Base-by-base conservation (phyloP, 495 filamentous ascomycete species). In the Clavariopsis aquatica region DNA sequence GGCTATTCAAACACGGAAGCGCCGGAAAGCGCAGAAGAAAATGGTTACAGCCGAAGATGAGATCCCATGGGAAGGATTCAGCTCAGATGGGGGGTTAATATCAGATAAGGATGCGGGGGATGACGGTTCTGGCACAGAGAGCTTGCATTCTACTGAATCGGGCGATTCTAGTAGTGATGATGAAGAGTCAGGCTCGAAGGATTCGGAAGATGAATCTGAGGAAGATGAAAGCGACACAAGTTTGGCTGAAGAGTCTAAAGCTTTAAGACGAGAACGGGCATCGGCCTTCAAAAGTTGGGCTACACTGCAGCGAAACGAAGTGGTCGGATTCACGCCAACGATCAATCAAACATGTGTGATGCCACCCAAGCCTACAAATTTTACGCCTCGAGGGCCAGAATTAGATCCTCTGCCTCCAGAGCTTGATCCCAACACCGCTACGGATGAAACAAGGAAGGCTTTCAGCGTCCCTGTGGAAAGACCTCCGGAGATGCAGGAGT, bases 201-300 rank as follows among this genome's bases (percentile, higher is more conserved):
- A 45, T 17, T 67, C 66, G 20, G 62, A 69, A 10, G 69, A 68
- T 60, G 19, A 69, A 67, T 12, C 72, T 24, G 61, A 52, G 52
- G 49, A 54, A 26, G 69, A 72, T 20, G 78, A 80, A 47, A 81
- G 79, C 36, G 84, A 69, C 43, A 70, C 72, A 20, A 71, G 68
- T 34, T 17, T 34, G 12, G 68, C 64, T 36, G 55, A 67, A 29
- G 66, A 65, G 9, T 27, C 51, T 1, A 68, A 74, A 26, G 56
- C 62, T 15, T 60, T 64, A n/a, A 69, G 65, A 55, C 71, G 75
- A 68, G 58, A 78, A 74, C 69, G 81, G 64, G 70, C 82, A 73
- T 76, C 87, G 22, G 91, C 92, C n/a, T 98, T 98, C 81, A 97
- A 97, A 76, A 81, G 85, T 13, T 98, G 94, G 94, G 94, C 95